Base-by-base conservation (phyloP, 352 stramenopile species). In the Globisporangium irregulare region DNA sequence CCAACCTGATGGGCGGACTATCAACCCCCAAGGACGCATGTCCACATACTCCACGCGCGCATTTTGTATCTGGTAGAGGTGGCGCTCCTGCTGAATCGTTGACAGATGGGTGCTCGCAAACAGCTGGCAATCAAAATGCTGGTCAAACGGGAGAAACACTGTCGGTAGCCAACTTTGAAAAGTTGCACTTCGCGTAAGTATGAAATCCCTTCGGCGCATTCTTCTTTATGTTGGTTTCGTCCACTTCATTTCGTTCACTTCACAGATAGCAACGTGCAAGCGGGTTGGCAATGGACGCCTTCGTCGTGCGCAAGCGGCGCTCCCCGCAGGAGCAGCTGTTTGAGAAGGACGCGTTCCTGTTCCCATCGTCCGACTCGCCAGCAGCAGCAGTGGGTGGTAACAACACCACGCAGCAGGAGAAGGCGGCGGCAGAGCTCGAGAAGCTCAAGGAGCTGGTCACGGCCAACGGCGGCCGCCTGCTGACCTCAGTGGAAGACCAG, bases 231-330 rank as follows among this genome's bases (percentile, higher is more conserved):
- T 14, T 15, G 14, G 24, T 24, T 51, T 9, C n/a, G 24, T 14
- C 9, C 36, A 38, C 36, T 48, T 53, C 58, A 38, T 54, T 48
- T 53, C 24, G n/a, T 24, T 7, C 36, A 22, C 18, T 24, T 7
- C 36, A 22, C 18, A 59, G 29, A 46, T 8, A 32, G 29, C 29
- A 32, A 32, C 29, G 38, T 20, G 38, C 38, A 46, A 46, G 38
- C 38, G 38, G 38, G 38, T 46, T 46, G 12, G 51, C 12, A 38
- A 92, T 92, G 84, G 82, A 92, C 67, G 82, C 80, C 10, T 92
- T 90, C 67, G 54, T 90, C 2, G 70, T 77, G 63, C 82, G 78
- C 22, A 73, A 60, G 43, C 64, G 64, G 14, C 70, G 72, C 12
- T 41, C 59, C 15, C 51, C 59, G 14, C 51, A 57, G 36, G 43